A percentile compares a stretch with the other conserved stretches of the same genome.
These are phyloP conservation scores for Entrophospora sp. DNA, from an alignment of 192 early-diverging fungal genomes.

Conservation along the genomic window DNA sequence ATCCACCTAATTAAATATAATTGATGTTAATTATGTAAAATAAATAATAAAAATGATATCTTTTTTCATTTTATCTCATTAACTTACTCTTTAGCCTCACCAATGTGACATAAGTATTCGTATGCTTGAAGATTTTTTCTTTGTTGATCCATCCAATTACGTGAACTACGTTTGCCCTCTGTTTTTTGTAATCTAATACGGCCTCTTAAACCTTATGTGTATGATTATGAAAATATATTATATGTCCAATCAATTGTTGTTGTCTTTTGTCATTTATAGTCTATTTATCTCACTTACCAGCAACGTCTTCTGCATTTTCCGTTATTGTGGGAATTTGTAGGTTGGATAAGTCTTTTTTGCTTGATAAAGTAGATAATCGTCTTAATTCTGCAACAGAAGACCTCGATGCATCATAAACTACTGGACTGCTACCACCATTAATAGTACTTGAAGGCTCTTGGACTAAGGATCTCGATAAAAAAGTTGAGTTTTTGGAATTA, in stretches of 20 bases:
- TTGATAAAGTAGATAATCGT: conserved; percentile 29
- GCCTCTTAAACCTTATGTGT: conserved; percentile 34
- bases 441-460: too few species aligned
- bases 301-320: conserved; percentile 33
- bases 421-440: too few species aligned
- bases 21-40: too few species aligned
- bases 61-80: too few species aligned
- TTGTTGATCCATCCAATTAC: conserved; percentile 84
- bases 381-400: conserved; percentile 17
- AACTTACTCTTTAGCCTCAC: conserved; percentile 96
- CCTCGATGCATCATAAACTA: background rate
- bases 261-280: background rate
- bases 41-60: background rate
- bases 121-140: conserved; percentile 88
- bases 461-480: too few species aligned
- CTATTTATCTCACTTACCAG: conserved; percentile 29
- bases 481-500: too few species aligned
- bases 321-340: conserved; percentile 37
- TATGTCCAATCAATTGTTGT: background rate
- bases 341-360: conserved; percentile 29
- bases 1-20: conserved; percentile 82
- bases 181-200: conserved; percentile 39
- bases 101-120: conserved; percentile 97
- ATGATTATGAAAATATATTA: background rate
- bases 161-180: conserved; percentile 25